A percentile compares a stretch with the other conserved stretches of the same genome.
These are phyloP conservation scores for Trichophyton benhamiae DNA, from an alignment of 2,329 filamentous ascomycete species.

Conservation along the genomic window DNA sequence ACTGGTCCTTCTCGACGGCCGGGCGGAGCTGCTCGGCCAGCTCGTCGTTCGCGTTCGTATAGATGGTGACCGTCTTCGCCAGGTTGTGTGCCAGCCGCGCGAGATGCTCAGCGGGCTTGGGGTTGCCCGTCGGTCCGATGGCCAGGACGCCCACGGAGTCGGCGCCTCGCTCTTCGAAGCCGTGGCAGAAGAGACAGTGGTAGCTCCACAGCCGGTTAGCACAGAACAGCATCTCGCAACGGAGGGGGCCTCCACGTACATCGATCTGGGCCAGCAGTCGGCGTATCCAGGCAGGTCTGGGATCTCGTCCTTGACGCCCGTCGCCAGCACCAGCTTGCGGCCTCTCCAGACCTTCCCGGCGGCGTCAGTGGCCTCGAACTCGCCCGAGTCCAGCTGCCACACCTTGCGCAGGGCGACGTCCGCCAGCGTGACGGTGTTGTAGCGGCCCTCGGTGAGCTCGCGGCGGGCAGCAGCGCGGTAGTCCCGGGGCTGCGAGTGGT, in stretches of 20 bases:
- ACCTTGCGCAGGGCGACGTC: constrained; percentile 7
- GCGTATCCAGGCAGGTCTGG: constrained; percentile 43
- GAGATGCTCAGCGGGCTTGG: constrained; percentile 29
- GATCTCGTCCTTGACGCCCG: constrained; percentile 41
- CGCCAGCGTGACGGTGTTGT: constrained; percentile 23
- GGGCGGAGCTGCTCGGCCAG: constrained; percentile 15
- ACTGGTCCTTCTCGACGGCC: not conserved
- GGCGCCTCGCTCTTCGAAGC: constrained; percentile 44
- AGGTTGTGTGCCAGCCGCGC: constrained; percentile 36
- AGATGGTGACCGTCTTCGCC: constrained; percentile 37
- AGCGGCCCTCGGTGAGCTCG: constrained; percentile 24
- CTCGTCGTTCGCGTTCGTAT: constrained; percentile 37
- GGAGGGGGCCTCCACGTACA: constrained; percentile 25
- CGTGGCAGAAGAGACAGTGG: constrained; percentile 50
- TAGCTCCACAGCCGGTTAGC: constrained; percentile 28
- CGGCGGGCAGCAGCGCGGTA: constrained; percentile 24
- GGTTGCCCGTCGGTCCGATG: constrained; percentile 23
- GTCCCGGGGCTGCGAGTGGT: constrained; percentile 24
- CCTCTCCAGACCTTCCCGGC: constrained; percentile 36
- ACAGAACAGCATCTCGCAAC: not conserved
- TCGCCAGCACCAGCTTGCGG: constrained; percentile 44
- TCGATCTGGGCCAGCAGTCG: constrained; percentile 43
- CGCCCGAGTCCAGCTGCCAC: constrained; percentile 14
- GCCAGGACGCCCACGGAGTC: constrained; percentile 38
- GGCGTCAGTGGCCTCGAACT: constrained; percentile 33